Evolutionary conservation across 805 yeast genomes (phyloP).

Genomic region (Myxozyma lipomycoides): DNA sequence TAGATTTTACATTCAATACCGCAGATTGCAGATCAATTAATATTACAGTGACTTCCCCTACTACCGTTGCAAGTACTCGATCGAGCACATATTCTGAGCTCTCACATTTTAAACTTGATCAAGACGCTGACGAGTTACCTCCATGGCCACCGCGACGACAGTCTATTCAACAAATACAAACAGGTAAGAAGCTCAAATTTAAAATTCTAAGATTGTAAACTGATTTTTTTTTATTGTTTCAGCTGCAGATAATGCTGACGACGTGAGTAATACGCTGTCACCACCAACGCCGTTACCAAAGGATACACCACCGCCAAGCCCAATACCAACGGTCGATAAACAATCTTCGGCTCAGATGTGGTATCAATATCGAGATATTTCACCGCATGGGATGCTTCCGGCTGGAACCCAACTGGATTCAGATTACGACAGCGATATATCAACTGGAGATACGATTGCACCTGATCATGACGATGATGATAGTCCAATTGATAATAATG

Average conservation of each 20-base stretch:
- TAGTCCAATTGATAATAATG: neutral
- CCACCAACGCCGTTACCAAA: neutral
- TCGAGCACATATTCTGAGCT: neutral
- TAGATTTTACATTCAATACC: neutral
- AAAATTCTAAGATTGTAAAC: too few relatives aligned
- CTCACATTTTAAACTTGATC: neutral
- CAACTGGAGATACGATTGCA: too few relatives aligned
- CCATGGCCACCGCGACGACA: neutral
- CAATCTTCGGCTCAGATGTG: neutral
- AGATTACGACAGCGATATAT: too few relatives aligned
- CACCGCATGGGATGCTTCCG: neutral
- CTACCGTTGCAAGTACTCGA: neutral
- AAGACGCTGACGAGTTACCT: neutral
- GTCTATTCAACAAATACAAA: too few relatives aligned
- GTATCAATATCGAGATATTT: neutral
- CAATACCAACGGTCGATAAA: too few relatives aligned
- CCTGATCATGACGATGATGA: neutral
- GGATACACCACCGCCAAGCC: neutral
- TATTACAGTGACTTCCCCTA: neutral
- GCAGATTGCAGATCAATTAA: neutral
- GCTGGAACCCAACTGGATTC: too few relatives aligned
- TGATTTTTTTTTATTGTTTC: neutral
- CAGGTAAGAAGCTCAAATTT: too few relatives aligned
- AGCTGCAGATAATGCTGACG: neutral
- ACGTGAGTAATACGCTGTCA: neutral